A percentile compares a stretch with the other conserved stretches of the same genome.
phyloP scores from a whole-genome alignment of 768 basidiomycete genomes.

The Trametes meyenii region DNA sequence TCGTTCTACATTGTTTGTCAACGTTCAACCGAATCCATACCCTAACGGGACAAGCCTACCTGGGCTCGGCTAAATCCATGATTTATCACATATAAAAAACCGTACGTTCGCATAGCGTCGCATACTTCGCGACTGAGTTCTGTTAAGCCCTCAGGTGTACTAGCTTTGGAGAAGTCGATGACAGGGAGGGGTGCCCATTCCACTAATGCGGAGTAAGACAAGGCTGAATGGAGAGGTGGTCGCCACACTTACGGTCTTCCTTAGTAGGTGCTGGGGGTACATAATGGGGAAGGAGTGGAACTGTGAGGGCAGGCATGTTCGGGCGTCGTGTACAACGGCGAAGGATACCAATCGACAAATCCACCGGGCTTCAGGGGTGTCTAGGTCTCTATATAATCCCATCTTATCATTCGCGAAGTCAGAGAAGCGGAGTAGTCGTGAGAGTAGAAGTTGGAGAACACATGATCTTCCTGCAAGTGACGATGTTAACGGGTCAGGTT shows the following conservation, averaged over 20 bases:
- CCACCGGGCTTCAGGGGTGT: too few species aligned
- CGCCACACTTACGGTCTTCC: slow-evolving; percentile 7
- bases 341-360: too few species aligned
- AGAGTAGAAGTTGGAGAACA: not conserved
- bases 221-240: too few species aligned
- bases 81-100: slow-evolving; percentile 42
- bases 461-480: not conserved
- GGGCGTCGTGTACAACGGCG: not conserved
- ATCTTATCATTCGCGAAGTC: not conserved
- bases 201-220: slow-evolving; percentile 35
- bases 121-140: slow-evolving; percentile 44
- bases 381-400: too few species aligned
- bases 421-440: not conserved
- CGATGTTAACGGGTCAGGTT: not conserved
- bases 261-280: slow-evolving; percentile 3
- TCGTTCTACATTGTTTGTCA: slow-evolving; percentile 29
- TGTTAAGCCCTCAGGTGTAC: slow-evolving; percentile 41
- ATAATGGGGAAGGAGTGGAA: slow-evolving; percentile 4
- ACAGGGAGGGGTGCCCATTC: slow-evolving; percentile 54
- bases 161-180: slow-evolving; percentile 50
- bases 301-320: not conserved
- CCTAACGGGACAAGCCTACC: too few species aligned
- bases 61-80: slow-evolving; percentile 22
- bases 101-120: slow-evolving; percentile 48
- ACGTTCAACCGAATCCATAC: too few species aligned